phyloP scores from a whole-genome alignment of 805 yeast species.

The Kluyveromyces wickerhamii region DNA sequence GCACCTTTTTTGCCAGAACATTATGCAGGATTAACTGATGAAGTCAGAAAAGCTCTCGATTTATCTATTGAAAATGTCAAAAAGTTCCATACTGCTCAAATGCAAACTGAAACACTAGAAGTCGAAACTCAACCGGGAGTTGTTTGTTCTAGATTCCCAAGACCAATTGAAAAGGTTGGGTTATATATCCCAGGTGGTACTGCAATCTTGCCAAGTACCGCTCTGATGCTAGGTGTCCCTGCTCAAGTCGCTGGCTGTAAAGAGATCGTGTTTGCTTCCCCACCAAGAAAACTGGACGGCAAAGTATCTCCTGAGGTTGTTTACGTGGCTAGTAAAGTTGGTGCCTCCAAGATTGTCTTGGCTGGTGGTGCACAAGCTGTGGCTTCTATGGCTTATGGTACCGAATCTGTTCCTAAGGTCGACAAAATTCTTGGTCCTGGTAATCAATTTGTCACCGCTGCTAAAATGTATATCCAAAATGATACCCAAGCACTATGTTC shows the following conservation, averaged over 20 bases:
- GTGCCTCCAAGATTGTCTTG: constrained; percentile 80
- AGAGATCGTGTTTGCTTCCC: constrained; percentile 88
- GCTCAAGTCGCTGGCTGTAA: constrained; percentile 96
- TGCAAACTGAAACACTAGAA: constrained; percentile 58
- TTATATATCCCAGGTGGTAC: constrained; percentile 98
- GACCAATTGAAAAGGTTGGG: constrained; percentile 93
- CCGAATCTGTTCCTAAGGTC: constrained; percentile 83
- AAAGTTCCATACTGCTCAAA: constrained; percentile 90
- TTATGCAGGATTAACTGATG: constrained; percentile 65
- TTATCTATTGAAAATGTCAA: constrained; percentile 81
- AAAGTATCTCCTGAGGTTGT: constrained; percentile 94
- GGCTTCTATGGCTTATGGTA: constrained; percentile 98
- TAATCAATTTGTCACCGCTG: constrained; percentile 98
- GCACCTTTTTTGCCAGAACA: constrained; percentile 83
- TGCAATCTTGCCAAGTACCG: constrained; percentile 95
- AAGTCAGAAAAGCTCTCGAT: constrained; percentile 78
- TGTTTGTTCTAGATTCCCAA: constrained; percentile 84
- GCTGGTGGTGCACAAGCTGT: constrained; percentile 99
- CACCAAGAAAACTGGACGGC: constrained; percentile 84
- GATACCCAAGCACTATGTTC: constrained; percentile 93
- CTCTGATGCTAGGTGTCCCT: constrained; percentile 97
- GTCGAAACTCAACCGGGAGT: constrained; percentile 97
- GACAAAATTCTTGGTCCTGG: constrained; percentile 99
- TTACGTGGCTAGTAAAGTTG: constrained; percentile 92
- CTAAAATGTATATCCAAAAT: constrained; percentile 94